Base-by-base conservation (phyloP, 2,329 filamentous ascomycete species). In the Neofusicoccum laricinum region DNA sequence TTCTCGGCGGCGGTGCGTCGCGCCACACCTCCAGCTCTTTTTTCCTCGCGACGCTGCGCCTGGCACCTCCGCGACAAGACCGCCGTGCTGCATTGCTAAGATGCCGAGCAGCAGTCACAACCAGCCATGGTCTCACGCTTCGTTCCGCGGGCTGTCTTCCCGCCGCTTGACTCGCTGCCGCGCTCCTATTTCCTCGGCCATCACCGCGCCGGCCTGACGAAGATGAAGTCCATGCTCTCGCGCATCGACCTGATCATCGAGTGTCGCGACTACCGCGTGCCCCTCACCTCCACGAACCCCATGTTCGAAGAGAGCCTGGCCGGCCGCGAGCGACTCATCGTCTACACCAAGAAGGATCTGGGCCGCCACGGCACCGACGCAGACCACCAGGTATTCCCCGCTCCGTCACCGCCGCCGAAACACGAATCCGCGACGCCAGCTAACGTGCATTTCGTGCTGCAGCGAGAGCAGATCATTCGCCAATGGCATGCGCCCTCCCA, bases 101-200 rank as follows among this genome's bases (percentile, higher is more conserved):
- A 61, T 61, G 58, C 34, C 32, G 58, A 32, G 14, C 21, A 50
- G 43, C 58, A 30, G 4, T 19, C 25, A 30, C 25, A 32, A 19
- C 32, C 14, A 38, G 32, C 51, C 62, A 77, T 73, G 71, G 69
- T 71, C 66, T 73, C 76, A 69, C 73, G 76, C 71, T 96, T 98
- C 79, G 77, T 89, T 46, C 92, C 95, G 30, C 91, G 94, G 70
- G 76, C 82, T 68, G 79, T 81, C 61, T 98, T 96, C 77, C 87
- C 89, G 43, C 81, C 88, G 48, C 89, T 94, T 71, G 81, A 83
- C 63, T 90, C 88, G 61, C 89, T 98, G 66, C 89, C 91, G 43
- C 88, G 92, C 68, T 95, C 94, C 65, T 99, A 98, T 80, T 99
- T 92, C 80, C 85, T 98, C 51, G 95, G 95, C 67, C 95, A 99